Conservation (phyloP, 148 eudicot species). For the Nepenthes mirabilis region DNA sequence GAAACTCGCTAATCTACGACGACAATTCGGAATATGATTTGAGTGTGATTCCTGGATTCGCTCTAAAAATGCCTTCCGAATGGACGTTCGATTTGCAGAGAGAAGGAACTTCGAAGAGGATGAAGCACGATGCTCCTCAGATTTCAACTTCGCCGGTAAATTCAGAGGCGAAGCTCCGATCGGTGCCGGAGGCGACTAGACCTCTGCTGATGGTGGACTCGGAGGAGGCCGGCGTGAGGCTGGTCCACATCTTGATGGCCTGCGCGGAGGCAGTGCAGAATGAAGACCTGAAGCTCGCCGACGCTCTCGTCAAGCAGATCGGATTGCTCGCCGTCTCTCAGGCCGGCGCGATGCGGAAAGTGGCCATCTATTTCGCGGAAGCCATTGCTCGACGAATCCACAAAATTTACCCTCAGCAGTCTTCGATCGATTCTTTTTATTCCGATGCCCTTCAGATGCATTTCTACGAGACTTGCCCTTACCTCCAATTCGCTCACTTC, state of each 20-base stretch:
- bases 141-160: background rate
- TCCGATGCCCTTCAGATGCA: constrained; percentile 61
- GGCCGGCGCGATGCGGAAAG: constrained; percentile 76
- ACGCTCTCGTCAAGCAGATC: constrained; percentile 56
- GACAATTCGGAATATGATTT: constrained; percentile 9
- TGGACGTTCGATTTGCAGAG: background rate
- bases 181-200: constrained; percentile 7
- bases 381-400: constrained; percentile 70
- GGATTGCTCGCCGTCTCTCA: constrained; percentile 62
- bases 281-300: constrained; percentile 41
- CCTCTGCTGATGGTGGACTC: constrained; percentile 63
- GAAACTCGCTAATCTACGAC: background rate
- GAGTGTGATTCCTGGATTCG: constrained; percentile 7
- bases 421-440: constrained; percentile 4
- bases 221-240: constrained; percentile 64
- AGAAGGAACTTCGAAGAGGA: background rate
- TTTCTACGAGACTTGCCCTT: constrained; percentile 78
- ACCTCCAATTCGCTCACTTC: constrained; percentile 85
- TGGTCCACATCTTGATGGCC: constrained; percentile 78
- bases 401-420: constrained; percentile 36
- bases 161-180: background rate
- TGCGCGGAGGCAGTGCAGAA: constrained; percentile 75
- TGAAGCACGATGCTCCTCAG: background rate
- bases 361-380: constrained; percentile 76
- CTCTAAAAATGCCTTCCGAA: constrained; percentile 4